Percentiles rank a stretch among this genome's conserved stretches.
phyloP scores from a whole-genome alignment of 176 grass and related monocot species.

The Areca catechu region DNA sequence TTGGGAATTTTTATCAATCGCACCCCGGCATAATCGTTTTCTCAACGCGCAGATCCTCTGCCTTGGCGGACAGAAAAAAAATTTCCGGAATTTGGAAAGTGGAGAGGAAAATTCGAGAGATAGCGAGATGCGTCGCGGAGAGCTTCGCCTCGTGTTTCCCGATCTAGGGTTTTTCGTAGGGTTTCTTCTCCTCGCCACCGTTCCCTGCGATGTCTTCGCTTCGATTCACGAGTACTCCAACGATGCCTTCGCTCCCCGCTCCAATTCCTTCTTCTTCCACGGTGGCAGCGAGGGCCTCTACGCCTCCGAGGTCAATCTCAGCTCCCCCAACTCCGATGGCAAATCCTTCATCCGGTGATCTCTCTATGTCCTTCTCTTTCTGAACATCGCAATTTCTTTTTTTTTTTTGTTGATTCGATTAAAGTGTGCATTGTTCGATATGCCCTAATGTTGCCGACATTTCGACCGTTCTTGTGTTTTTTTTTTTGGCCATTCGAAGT shows the following conservation, averaged over 20 bases:
- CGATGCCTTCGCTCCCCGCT: conserved; percentile 60
- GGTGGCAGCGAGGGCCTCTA: conserved; percentile 96
- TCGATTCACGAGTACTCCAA: conserved; percentile 84
- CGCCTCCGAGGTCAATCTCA: conserved; percentile 38
- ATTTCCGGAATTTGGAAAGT: no score
- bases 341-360: conserved; percentile 73
- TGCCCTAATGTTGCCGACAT: no score
- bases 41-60: no score
- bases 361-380: not conserved
- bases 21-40: no score
- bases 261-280: conserved; percentile 99
- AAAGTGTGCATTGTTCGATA: no score
- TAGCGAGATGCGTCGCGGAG: no score
- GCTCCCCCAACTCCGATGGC: conserved; percentile 37
- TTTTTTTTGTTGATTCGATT: no score
- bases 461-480: no score
- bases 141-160: not conserved
- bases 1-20: no score
- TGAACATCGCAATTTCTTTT: not conserved
- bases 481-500: no score
- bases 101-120: no score
- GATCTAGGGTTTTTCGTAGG: conserved; percentile 33
- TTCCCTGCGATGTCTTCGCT: conserved; percentile 28
- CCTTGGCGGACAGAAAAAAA: no score
- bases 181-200: conserved; percentile 29